Conservation (phyloP, 805 yeast genomes). For the Clavispora asparagi region DNA sequence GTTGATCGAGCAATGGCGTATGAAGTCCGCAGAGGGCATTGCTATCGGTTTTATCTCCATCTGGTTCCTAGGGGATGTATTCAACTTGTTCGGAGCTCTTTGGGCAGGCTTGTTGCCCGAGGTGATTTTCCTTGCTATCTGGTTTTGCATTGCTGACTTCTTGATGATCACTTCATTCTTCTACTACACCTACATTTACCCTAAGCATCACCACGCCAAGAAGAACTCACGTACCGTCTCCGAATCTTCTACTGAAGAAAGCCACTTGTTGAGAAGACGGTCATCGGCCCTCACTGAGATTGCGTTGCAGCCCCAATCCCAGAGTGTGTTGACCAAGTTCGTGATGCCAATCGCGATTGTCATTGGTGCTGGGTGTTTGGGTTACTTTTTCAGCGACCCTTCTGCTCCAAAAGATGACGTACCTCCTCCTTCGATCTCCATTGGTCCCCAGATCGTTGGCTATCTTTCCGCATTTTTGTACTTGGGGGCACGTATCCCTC, state of each 20-base stretch:
- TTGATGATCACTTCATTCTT: slow-evolving; percentile 52
- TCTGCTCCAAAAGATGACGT: slow-evolving; percentile 17
- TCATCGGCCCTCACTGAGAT: slow-evolving; percentile 49
- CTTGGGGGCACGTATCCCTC: slow-evolving; percentile 71
- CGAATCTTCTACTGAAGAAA: slow-evolving; percentile 14
- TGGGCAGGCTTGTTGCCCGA: slow-evolving; percentile 70
- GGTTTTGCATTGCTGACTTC: slow-evolving; percentile 73
- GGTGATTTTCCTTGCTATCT: slow-evolving; percentile 62
- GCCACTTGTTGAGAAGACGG: slow-evolving; percentile 42
- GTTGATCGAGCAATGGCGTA: slow-evolving; percentile 73
- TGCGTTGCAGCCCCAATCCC: slow-evolving; percentile 43
- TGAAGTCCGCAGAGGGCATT: slow-evolving; percentile 71
- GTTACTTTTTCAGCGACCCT: slow-evolving; percentile 48
- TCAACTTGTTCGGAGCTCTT: slow-evolving; percentile 61
- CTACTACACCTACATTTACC: slow-evolving; percentile 49
- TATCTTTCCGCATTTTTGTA: slow-evolving; percentile 65
- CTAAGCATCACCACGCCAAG: slow-evolving; percentile 25
- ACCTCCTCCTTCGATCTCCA: slow-evolving; percentile 22
- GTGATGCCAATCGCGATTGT: slow-evolving; percentile 60
- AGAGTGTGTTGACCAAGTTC: slow-evolving; percentile 45
- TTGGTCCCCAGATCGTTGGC: slow-evolving; percentile 66
- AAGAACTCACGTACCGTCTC: background rate
- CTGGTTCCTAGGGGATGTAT: slow-evolving; percentile 71
- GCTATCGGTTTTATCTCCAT: slow-evolving; percentile 60
- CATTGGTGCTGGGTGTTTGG: slow-evolving; percentile 54